Percentiles rank a stretch among this genome's conserved stretches.
phyloP scores from a whole-genome alignment of 495 filamentous ascomycete species.

The Margaritispora aquatica region DNA sequence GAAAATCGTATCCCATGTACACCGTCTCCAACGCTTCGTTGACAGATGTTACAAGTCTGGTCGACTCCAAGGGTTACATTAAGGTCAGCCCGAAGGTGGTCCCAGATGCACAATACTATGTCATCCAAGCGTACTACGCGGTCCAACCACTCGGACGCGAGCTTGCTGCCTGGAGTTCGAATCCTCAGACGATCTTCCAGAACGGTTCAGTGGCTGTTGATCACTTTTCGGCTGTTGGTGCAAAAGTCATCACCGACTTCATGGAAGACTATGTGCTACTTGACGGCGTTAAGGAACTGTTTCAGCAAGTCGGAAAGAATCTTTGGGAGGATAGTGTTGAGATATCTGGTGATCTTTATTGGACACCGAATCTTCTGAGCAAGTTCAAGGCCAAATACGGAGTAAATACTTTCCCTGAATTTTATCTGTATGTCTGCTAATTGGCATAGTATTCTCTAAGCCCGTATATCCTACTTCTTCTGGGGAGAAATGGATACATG shows the following conservation, averaged over 20 bases:
- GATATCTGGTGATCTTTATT: conserved; percentile 33
- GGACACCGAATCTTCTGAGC: conserved; percentile 32
- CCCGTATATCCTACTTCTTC: conserved; percentile 34
- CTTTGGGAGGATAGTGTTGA: conserved; percentile 49
- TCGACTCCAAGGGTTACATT: not conserved
- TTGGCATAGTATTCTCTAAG: conserved; percentile 18
- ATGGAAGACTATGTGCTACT: conserved; percentile 39
- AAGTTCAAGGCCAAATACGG: conserved; percentile 23
- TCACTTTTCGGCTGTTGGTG: conserved; percentile 40
- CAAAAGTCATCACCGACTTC: conserved; percentile 35
- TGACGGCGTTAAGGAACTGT: conserved; percentile 26
- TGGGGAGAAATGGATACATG: conserved; percentile 15
- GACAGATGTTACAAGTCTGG: not conserved
- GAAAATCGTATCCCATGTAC: not conserved
- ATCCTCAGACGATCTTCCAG: conserved; percentile 27
- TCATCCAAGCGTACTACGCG: not conserved
- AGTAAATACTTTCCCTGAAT: not conserved
- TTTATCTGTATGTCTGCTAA: not conserved
- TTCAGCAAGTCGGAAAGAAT: conserved; percentile 36
- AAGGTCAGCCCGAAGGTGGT: not conserved
- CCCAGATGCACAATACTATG: not conserved
- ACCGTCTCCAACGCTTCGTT: not conserved
- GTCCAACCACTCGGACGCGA: not conserved
- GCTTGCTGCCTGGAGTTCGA: conserved; percentile 1
- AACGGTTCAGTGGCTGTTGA: conserved; percentile 46